Evolutionary conservation across 2,329 filamentous ascomycete species (phyloP).

Genomic region (Ceratocystis smalleyi): DNA sequence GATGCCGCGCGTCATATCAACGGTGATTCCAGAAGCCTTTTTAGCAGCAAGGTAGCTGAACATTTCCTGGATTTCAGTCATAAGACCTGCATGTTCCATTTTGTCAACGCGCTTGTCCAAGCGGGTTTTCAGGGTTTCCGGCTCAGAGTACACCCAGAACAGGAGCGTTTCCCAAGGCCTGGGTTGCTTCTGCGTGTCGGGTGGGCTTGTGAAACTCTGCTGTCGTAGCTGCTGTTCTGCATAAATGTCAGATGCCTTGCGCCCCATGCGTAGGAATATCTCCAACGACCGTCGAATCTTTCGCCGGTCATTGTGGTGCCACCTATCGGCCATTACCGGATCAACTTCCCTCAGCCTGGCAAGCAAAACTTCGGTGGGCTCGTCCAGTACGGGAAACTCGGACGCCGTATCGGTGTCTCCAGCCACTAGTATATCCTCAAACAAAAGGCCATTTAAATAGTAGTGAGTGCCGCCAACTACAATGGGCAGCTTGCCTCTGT

Average conservation of each 20-base stretch:
- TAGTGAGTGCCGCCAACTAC: constrained; percentile 92
- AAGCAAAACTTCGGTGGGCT: constrained; percentile 55
- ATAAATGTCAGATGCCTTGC: constrained; percentile 72
- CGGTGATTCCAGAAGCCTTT: constrained; percentile 31
- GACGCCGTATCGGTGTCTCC: constrained; percentile 24
- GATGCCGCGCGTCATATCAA: constrained; percentile 70
- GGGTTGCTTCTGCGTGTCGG: neutral
- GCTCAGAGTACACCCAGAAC: constrained; percentile 75
- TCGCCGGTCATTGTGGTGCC: constrained; percentile 85
- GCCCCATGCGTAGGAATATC: constrained; percentile 73
- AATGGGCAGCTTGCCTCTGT: constrained; percentile 67
- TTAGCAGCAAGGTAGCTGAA: constrained; percentile 25
- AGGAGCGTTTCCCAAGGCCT: constrained; percentile 45
- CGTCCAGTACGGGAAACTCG: constrained; percentile 53
- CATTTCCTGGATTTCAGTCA: constrained; percentile 34
- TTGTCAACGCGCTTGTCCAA: constrained; percentile 65
- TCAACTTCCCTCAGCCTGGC: constrained; percentile 64
- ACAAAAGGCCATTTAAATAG: constrained; percentile 79
- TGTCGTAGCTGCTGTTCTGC: constrained; percentile 44
- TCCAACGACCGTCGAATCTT: constrained; percentile 84
- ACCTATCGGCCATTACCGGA: constrained; percentile 72
- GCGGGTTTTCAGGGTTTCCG: constrained; percentile 49
- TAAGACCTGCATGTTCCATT: constrained; percentile 51
- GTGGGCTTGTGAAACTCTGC: neutral
- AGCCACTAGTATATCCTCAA: constrained; percentile 52